Evolutionary conservation across 1,284 basidiomycete species (phyloP).

Genomic region (Irpex sp.): DNA sequence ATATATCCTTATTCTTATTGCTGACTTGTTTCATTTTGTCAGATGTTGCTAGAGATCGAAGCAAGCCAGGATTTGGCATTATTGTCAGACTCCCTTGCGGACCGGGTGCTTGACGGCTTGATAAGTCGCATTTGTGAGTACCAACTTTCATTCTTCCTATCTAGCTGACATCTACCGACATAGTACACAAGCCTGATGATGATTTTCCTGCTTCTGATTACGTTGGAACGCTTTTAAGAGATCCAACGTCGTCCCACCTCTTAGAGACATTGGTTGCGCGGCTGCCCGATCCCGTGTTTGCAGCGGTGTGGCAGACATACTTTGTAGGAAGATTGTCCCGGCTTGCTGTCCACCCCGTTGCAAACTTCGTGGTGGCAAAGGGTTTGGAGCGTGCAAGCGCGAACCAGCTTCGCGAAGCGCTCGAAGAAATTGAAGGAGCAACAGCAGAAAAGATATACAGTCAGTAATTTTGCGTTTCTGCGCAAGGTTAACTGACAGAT

Average conservation of each 20-base stretch:
- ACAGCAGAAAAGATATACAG: conserved; percentile 49
- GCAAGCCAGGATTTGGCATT: conserved; percentile 59
- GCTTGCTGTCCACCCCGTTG: conserved; percentile 81
- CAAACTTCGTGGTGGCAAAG: conserved; percentile 87
- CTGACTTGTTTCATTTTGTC: neutral
- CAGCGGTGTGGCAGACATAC: conserved; percentile 72
- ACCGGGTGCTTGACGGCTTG: conserved; percentile 77
- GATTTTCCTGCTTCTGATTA: conserved; percentile 57
- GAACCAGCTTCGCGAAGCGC: conserved; percentile 54
- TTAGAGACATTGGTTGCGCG: conserved; percentile 73
- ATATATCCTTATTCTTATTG: too few species aligned
- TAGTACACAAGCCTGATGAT: conserved; percentile 20
- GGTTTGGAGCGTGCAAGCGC: conserved; percentile 60
- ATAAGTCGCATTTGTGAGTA: conserved; percentile 63
- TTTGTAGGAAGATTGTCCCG: conserved; percentile 70
- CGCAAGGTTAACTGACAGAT: conserved; percentile 16
- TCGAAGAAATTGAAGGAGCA: conserved; percentile 54
- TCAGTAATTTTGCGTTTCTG: conserved; percentile 33
- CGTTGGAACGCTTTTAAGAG: conserved; percentile 74
- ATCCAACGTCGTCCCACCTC: conserved; percentile 85
- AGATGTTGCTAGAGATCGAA: conserved; percentile 83
- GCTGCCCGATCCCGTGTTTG: conserved; percentile 62
- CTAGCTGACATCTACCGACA: neutral
- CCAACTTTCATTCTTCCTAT: neutral
- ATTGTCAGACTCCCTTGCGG: conserved; percentile 72